phyloP scores from a whole-genome alignment of 306 rosid genomes.

The Medicago truncatula region MtrunA17r5.0-ANR NC_053046.1:8214501-8215000 shows the following conservation, averaged over 20 bases:
- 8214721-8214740: too few species aligned
- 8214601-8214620: background rate
- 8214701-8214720: too few species aligned
- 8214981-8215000: background rate
- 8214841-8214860: background rate
- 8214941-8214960: slow-evolving; percentile 17
- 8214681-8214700: background rate
- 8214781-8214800: slow-evolving; percentile 18
- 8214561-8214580: background rate
- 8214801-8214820: slow-evolving; percentile 11
- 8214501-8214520: background rate
- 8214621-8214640: background rate
- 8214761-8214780: slow-evolving; percentile 29
- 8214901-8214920: background rate
- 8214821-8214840: slow-evolving; percentile 16
- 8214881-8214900: slow-evolving; percentile 3
- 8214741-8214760: too few species aligned
- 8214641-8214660: background rate
- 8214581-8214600: background rate
- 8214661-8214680: background rate
- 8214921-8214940: slow-evolving; percentile 14
- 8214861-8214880: background rate
- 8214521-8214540: background rate
- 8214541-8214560: background rate
- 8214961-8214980: slow-evolving; percentile 24